Percentiles rank a stretch among this genome's conserved stretches.
Evolutionary conservation across 148 eudicot genomes (phyloP).

Genomic region (Chenopodium album): DNA sequence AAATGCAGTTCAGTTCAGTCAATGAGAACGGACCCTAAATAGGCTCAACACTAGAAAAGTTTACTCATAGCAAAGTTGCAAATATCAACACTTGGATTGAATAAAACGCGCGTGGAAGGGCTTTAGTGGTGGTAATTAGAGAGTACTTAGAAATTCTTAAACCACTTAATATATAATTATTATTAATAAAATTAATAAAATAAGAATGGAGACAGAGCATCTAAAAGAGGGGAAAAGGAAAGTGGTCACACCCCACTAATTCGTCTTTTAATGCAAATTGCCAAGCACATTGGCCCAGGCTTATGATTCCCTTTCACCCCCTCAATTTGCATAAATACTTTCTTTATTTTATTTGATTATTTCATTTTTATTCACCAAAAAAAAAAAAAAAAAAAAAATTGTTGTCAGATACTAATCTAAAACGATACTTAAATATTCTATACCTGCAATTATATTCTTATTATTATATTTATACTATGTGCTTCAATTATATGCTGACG

Average conservation of each 20-base stretch:
- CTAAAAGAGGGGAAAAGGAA: constrained; percentile 22
- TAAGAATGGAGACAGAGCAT: constrained; percentile 18
- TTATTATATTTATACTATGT: not conserved
- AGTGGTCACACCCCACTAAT: constrained; percentile 19
- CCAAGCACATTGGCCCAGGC: constrained; percentile 9
- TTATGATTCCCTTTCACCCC: constrained; percentile 18
- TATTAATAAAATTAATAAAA: not conserved
- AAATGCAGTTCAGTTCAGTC: too few relatives aligned
- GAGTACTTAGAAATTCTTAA: not conserved
- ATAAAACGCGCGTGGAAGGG: constrained; percentile 12
- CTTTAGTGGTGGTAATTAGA: not conserved
- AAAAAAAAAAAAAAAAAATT: not conserved
- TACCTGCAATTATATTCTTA: not conserved
- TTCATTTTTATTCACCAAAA: not conserved
- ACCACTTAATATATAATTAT: too few relatives aligned
- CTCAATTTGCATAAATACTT: not conserved
- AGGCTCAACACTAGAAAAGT: too few relatives aligned
- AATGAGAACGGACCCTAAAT: too few relatives aligned
- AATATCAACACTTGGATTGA: not conserved
- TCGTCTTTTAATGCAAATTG: constrained; percentile 20
- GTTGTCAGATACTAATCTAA: constrained; percentile 5
- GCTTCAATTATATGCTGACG: constrained; percentile 13
- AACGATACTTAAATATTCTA: not conserved
- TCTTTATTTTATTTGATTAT: not conserved
- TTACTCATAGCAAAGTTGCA: not conserved